Percentiles rank a stretch among this genome's conserved stretches.
Conservation (phyloP, 192 early-diverging fungal species). For the Backusella sp. region DNA sequence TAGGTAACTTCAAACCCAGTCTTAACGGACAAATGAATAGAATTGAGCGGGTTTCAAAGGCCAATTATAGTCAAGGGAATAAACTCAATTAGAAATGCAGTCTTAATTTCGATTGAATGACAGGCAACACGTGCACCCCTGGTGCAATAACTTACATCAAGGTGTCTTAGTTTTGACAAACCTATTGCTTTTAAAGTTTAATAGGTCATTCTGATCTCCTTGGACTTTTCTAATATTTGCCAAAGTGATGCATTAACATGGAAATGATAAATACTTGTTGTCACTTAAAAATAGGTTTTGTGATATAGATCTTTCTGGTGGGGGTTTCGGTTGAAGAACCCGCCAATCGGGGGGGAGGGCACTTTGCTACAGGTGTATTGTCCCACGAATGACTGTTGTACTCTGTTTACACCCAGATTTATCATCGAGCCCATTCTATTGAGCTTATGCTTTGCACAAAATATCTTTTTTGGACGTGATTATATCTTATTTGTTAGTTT, state of each 20-base stretch:
- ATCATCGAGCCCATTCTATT: not conserved
- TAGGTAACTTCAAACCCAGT: not conserved
- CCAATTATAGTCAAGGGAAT: conserved; percentile 2
- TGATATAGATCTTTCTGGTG: not conserved
- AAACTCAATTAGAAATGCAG: conserved; percentile 8
- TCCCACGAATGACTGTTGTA: not conserved
- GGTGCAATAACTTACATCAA: not conserved
- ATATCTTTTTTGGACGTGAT: not conserved
- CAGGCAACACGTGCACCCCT: not conserved
- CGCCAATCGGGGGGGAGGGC: not conserved
- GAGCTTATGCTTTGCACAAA: not conserved
- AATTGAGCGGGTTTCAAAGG: not conserved
- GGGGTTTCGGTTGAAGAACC: not conserved
- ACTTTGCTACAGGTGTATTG: not conserved
- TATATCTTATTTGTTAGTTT: not conserved
- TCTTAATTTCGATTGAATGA: conserved; percentile 6
- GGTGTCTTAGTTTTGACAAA: not conserved
- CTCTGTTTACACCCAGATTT: not conserved
- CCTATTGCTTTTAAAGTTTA: not conserved
- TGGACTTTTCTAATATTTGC: not conserved
- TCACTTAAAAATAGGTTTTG: not conserved
- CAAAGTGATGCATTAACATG: not conserved
- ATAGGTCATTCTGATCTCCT: not conserved
- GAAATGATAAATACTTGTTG: not conserved
- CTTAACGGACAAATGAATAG: not conserved